Base-by-base conservation (phyloP, 1,139 yeast species). In the Sugiyamaella xylanicola region DNA sequence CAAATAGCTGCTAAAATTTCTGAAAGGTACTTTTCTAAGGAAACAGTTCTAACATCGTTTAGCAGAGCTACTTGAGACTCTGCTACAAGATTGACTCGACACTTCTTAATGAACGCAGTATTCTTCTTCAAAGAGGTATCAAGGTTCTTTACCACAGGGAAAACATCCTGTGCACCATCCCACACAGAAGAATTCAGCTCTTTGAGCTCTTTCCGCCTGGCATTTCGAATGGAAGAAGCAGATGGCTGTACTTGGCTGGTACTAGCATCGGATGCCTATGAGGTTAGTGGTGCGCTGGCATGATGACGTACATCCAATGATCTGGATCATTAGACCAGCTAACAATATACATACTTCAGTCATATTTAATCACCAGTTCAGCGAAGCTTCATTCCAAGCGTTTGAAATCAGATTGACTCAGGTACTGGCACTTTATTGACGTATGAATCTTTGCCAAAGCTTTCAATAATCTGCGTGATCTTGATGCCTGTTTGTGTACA, bases 81-180 rank as follows among this genome's bases (percentile, higher is more conserved):
- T 39, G 76, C 79, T 39, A 74, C 79, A 44, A 90, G 73, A 2
- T 85, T 77, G 2, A 80, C 76, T 59, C 85, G 79, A 52, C 90
- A 71, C 64, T 86, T 86, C 66, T 86, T 86, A 56, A 90, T 85
- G 63, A 90, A 88, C 0, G 91, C 87, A 3, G 91, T 85, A 68
- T 92, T 90, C 68, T 86, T 88, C 75, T 91, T 92, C 59, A 92
- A 74, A 52, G 93, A 85, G 0, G 95, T 77, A 67, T 92, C 97
- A 15, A 86, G 74, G 48, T 79, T 77, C 15, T 68, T 60, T 1
- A 76, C 67, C 0, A 72, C 61, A 11, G 61, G 57, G 37, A 62
- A 63, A n/a, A 64, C 58, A 48, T 62, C 68, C 58, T 63, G 36
- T 35, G 74, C 78, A 1, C 83, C 87, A 27, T 71, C 69, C 89